Conservation (phyloP, 2,329 filamentous ascomycete genomes). For the Xylariaceae sp. region DNA sequence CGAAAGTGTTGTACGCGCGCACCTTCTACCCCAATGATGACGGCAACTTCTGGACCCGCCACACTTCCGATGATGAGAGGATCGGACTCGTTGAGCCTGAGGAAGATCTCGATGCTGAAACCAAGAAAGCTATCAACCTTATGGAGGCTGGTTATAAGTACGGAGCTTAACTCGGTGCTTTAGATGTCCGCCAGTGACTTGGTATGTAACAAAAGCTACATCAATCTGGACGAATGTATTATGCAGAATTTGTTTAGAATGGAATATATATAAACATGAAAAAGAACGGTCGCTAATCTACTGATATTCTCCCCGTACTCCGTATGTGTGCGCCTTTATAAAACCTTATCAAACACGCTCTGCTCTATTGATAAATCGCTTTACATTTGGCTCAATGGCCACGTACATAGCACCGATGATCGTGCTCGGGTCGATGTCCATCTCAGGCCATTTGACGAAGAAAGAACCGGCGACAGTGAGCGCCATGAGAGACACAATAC, state of each 20-base stretch:
- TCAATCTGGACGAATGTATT: too few species aligned
- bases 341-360: slow-evolving; percentile 1
- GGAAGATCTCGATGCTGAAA: slow-evolving; percentile 57
- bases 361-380: slow-evolving; percentile 6
- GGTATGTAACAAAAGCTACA: too few species aligned
- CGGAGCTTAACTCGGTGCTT: background rate
- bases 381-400: too few species aligned
- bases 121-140: slow-evolving; percentile 41
- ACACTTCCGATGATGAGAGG: slow-evolving; percentile 44
- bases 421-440: slow-evolving; percentile 45
- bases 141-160: slow-evolving; percentile 23
- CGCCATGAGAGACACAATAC: slow-evolving; percentile 42
- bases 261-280: too few species aligned
- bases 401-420: slow-evolving; percentile 44
- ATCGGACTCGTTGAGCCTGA: slow-evolving; percentile 44
- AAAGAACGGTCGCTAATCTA: too few species aligned
- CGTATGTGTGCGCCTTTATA: background rate
- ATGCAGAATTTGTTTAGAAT: too few species aligned
- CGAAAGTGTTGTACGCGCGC: slow-evolving; percentile 50
- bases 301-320: too few species aligned
- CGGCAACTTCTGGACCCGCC: slow-evolving; percentile 39
- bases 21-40: slow-evolving; percentile 46
- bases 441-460: slow-evolving; percentile 37
- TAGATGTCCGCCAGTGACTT: too few species aligned
- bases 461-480: slow-evolving; percentile 38